Base-by-base conservation (phyloP, 2,329 filamentous ascomycete genomes). In the Sphaerostilbella broomeana region DNA sequence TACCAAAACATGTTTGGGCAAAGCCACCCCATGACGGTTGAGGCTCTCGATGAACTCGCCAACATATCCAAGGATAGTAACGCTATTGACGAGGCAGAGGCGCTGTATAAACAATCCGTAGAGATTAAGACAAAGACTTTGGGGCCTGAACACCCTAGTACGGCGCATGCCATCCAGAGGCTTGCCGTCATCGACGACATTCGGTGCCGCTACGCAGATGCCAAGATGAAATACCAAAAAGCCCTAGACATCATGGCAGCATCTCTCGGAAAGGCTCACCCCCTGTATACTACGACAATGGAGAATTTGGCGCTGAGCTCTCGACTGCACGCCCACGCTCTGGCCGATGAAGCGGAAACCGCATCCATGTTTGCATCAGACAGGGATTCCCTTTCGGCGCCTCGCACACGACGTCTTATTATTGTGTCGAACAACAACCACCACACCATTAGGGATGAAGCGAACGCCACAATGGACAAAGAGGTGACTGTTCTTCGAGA, bases 71-170 rank as follows among this genome's bases (percentile, higher is more conserved):
- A 44, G 25, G 50, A 43, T 5, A 50, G 43, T 33, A 47, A 51
- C 18, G 49, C 53, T 36, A 47, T 55, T 13, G 54, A 56, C 40
- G 52, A 57, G 16, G 53, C 55, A 2, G 55, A 56, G 37, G 28
- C 35, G 9, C 43, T 56, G 4, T 54, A 54, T 42, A 40, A 49
- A 9, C 50, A 54, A 31, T 51, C 49, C 13, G 42, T 54, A 9
- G 51, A 56, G 22, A 48, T 55, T 37, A 49, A 46, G 19, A 46
- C 43, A 11, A 46, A 46, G 9, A 43, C 40, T 12, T 46, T 54
- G 4, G 52, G 52, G 12, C 27, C 46, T 9, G 39, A 48, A 10
- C 52, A 54, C 21, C 52, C 52, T 3, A 38, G 37, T 35, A 54
- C 50, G 4, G 52, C 51, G 3, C 38, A 47, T 12, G 45, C 50